phyloP scores from a whole-genome alignment of 2,329 filamentous ascomycete species.

The Ophiostoma himal-ulmi region DNA sequence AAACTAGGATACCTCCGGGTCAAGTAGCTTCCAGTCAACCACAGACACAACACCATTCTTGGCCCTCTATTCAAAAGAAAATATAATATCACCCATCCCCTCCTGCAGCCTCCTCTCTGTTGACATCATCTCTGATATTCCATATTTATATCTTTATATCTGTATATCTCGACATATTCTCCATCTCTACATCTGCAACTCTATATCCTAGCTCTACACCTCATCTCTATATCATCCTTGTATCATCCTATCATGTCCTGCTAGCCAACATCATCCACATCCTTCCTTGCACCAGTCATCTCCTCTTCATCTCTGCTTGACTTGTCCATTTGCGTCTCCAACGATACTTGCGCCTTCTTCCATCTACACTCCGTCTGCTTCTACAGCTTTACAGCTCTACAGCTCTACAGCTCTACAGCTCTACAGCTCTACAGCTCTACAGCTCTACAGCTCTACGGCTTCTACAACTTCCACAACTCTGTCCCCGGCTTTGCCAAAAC shows the following conservation, averaged over 20 bases:
- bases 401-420: neutral
- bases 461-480: neutral
- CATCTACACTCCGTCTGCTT: neutral
- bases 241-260: neutral
- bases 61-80: neutral
- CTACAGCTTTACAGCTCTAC: neutral
- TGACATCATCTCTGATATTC: neutral
- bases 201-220: too few species aligned
- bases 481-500: constrained; percentile 1
- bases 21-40: neutral
- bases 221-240: neutral
- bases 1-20: neutral
- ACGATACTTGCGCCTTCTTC: neutral
- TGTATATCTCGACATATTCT: neutral
- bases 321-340: neutral
- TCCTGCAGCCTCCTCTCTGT: neutral
- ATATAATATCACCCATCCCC: constrained; percentile 4
- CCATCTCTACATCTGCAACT: neutral
- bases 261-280: neutral
- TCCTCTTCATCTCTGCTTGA: neutral
- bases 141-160: neutral
- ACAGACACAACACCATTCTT: neutral
- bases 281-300: neutral
- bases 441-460: neutral
- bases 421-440: neutral